phyloP scores from a whole-genome alignment of 169 alveolate genomes.

The Cystoisospora suis region DNA sequence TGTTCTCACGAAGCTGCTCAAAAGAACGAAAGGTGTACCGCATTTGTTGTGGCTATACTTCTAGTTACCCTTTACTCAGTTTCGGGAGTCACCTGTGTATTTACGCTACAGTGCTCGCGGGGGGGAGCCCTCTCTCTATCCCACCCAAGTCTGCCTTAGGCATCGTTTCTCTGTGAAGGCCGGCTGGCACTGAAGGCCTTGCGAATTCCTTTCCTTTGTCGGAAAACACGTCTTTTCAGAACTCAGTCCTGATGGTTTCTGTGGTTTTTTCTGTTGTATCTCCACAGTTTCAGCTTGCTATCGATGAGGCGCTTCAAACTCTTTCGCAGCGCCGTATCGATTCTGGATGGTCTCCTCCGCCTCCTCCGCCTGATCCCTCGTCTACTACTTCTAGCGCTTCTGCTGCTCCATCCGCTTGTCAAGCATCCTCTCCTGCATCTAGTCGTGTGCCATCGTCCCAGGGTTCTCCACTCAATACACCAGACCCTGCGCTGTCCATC shows the following conservation, averaged over 20 bases:
- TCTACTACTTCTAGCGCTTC: slow-evolving; percentile 42
- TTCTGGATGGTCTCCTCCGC: slow-evolving; percentile 44
- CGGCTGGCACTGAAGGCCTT: too few relatives aligned
- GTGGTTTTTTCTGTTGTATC: background rate
- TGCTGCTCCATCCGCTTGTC: slow-evolving; percentile 14
- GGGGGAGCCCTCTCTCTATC: too few relatives aligned
- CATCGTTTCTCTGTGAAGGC: too few relatives aligned
- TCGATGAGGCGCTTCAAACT: slow-evolving; percentile 42
- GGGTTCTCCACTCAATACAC: background rate
- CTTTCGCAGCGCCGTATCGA: slow-evolving; percentile 39
- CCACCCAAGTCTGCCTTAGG: too few relatives aligned
- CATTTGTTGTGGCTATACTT: too few relatives aligned
- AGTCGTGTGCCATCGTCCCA: background rate
- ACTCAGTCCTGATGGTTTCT: background rate
- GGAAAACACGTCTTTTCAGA: too few relatives aligned
- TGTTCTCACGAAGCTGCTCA: too few relatives aligned
- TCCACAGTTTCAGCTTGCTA: slow-evolving; percentile 47
- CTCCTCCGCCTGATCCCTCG: slow-evolving; percentile 42
- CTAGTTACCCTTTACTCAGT: too few relatives aligned
- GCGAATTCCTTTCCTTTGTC: too few relatives aligned
- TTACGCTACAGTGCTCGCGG: too few relatives aligned
- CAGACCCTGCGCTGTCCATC: slow-evolving; percentile 21
- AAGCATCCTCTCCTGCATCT: background rate
- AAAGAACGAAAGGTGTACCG: too few relatives aligned
- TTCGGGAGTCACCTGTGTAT: too few relatives aligned